Base-by-base conservation (phyloP, 176 grass and related monocot species). In the Raddia guianensis region DNA sequence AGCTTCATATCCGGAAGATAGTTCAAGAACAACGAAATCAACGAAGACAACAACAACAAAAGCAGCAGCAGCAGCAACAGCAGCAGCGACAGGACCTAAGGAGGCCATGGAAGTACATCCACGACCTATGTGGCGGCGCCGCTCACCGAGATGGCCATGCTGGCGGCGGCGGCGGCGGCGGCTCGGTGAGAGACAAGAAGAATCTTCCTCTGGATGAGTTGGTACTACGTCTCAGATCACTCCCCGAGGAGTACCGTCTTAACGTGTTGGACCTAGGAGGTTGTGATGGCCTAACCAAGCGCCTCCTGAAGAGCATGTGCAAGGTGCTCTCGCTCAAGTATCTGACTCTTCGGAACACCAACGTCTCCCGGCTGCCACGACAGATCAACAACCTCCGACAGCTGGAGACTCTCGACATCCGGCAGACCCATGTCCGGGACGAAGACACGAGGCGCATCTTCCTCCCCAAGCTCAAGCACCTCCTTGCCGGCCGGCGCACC, bases 11-110 rank as follows among this genome's bases (percentile, higher is more conserved):
- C 43, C 66, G 66, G 5, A 1, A 12, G 18, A 6, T 12, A 3
- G 43, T 11, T 5, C 37, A 40, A 40, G 3, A 40, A 5, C 37
- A 40, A 1, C 37, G 27, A 27, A 27, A 27, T 27, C 27, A 27
- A 27, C 27, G 27, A 27, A 27, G 27, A 27, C 27, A 27, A 27
- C 27, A 27, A 27, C 27, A 27, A 27, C 27, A 27, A 21, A 0
- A 12, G 2, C 43, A 18, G 1, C 4, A 21, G 12, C 9, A 0
- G 2, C 35, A 6, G 0, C 3, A 37, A 4, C 37, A 2, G 37
- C 37, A 40, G 2, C 37, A 49, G 48, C 37, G 37, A 5, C 37
- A 40, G 37, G 37, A 40, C 2, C 37, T 5, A 5, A 2, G 37
- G 37, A 2, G 37, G 37, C 37, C 37, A 5, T 40, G 37, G 37